A percentile compares a stretch with the other conserved stretches of the same genome.
Evolutionary conservation across 345 rosid species (phyloP).

Genomic region (Bruguiera parviflora): DNA sequence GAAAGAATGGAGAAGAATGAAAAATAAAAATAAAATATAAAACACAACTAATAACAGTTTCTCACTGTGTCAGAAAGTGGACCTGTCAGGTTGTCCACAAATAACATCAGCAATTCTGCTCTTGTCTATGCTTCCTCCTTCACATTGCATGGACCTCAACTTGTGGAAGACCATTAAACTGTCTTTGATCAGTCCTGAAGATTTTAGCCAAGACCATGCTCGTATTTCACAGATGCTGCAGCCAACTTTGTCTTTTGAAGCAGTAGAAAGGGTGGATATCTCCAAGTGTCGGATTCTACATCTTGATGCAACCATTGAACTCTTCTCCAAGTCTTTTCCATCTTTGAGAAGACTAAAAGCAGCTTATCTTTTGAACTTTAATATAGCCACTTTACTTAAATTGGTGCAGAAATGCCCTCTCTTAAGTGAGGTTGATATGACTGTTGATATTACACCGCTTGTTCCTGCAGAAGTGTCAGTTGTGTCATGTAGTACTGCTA

Average conservation of each 20-base stretch:
- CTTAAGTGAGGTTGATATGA: conserved; percentile 61
- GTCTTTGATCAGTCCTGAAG: conserved; percentile 26
- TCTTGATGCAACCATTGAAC: conserved; percentile 46
- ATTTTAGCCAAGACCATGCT: conserved; percentile 25
- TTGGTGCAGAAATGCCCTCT: conserved; percentile 44
- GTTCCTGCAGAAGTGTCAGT: conserved; percentile 40
- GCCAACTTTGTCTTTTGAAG: conserved; percentile 45
- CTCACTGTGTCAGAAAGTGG: conserved; percentile 45
- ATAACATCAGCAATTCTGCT: conserved; percentile 45
- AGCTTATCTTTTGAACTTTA: conserved; percentile 64
- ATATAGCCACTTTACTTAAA: conserved; percentile 29
- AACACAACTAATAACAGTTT: neutral
- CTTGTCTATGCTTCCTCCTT: conserved; percentile 46
- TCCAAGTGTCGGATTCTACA: conserved; percentile 62
- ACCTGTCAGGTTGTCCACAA: conserved; percentile 68
- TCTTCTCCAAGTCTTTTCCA: conserved; percentile 62
- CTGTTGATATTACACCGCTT: conserved; percentile 55
- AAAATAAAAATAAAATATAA: too few species aligned
- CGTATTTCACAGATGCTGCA: conserved; percentile 16
- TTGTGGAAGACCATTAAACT: conserved; percentile 31
- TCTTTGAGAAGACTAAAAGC: conserved; percentile 64
- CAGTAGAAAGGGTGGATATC: conserved; percentile 58
- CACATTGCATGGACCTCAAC: conserved; percentile 22
- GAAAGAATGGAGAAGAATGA: too few species aligned
- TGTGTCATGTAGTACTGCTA: conserved; percentile 37